phyloP scores from a whole-genome alignment of 2,329 filamentous ascomycete genomes.

The Kalmusia sp. region DNA sequence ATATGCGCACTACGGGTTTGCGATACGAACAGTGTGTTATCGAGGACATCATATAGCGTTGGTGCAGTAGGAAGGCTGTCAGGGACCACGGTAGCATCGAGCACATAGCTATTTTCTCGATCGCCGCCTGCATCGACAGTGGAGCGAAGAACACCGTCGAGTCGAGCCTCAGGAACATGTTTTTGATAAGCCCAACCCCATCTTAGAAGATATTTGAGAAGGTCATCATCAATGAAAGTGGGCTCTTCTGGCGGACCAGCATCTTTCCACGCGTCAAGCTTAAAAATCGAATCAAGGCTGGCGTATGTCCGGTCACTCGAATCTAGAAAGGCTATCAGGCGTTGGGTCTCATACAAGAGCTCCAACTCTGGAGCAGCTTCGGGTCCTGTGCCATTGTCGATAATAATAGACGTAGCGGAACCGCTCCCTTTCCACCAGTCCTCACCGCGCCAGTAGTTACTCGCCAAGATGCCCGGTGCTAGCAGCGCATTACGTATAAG shows the following conservation, averaged over 20 bases:
- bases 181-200: conserved; percentile 57
- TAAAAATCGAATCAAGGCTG: conserved; percentile 59
- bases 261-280: conserved; percentile 48
- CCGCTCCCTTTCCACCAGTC: conserved; percentile 69
- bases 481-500: conserved; percentile 64
- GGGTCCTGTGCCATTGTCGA: conserved; percentile 49
- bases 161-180: conserved; percentile 49
- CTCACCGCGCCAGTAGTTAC: conserved; percentile 61
- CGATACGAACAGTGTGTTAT: conserved; percentile 54
- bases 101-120: conserved; percentile 32
- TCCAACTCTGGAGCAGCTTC: conserved; percentile 42
- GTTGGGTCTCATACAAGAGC: conserved; percentile 64
- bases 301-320: conserved; percentile 65
- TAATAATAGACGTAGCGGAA: conserved; percentile 58
- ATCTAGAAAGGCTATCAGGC: conserved; percentile 68
- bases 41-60: conserved; percentile 62
- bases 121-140: conserved; percentile 42
- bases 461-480: conserved; percentile 51
- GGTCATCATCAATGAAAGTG: conserved; percentile 42
- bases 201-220: conserved; percentile 56
- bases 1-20: conserved; percentile 35
- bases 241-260: conserved; percentile 20
- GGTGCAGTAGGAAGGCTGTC: conserved; percentile 32
- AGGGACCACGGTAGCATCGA: conserved; percentile 34
- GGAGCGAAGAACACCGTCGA: conserved; percentile 55